Percentiles rank a stretch among this genome's conserved stretches.
Conservation (phyloP, 1,284 basidiomycete species). For the Trametes pubescens region DNA sequence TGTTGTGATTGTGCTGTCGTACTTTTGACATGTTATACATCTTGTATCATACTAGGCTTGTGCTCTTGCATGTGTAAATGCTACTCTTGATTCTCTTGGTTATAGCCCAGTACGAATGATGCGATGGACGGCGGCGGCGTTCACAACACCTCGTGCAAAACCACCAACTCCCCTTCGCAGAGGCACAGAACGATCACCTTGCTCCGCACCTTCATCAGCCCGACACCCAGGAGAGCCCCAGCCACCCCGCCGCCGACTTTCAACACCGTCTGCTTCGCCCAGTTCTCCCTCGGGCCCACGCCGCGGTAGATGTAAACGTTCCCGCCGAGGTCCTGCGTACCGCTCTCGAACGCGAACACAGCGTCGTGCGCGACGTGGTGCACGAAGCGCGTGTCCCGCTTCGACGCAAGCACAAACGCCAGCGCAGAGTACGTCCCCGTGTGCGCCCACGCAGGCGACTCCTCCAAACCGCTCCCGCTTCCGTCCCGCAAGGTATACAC, state of each 20-base stretch:
- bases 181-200: constrained; percentile 69
- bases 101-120: too few species aligned
- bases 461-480: constrained; percentile 19
- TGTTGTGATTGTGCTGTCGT: too few species aligned
- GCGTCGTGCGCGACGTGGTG: constrained; percentile 65
- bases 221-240: constrained; percentile 85
- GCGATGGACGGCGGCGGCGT: too few species aligned
- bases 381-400: constrained; percentile 87
- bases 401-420: constrained; percentile 94
- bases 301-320: constrained; percentile 88
- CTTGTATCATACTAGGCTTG: too few species aligned
- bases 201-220: constrained; percentile 50
- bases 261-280: constrained; percentile 83
- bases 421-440: constrained; percentile 86
- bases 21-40: too few species aligned
- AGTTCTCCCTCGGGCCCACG: constrained; percentile 54
- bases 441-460: constrained; percentile 73
- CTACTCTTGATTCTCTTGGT: too few species aligned
- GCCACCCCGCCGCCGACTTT: constrained; percentile 71
- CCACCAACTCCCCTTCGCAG: constrained; percentile 79
- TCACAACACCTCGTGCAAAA: constrained; percentile 60
- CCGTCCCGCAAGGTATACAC: constrained; percentile 61
- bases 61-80: too few species aligned
- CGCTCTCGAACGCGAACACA: constrained; percentile 85
- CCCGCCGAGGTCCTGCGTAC: constrained; percentile 66